phyloP scores from a whole-genome alignment of 140 eudicot genomes.

The Senecio squalidus region DNA sequence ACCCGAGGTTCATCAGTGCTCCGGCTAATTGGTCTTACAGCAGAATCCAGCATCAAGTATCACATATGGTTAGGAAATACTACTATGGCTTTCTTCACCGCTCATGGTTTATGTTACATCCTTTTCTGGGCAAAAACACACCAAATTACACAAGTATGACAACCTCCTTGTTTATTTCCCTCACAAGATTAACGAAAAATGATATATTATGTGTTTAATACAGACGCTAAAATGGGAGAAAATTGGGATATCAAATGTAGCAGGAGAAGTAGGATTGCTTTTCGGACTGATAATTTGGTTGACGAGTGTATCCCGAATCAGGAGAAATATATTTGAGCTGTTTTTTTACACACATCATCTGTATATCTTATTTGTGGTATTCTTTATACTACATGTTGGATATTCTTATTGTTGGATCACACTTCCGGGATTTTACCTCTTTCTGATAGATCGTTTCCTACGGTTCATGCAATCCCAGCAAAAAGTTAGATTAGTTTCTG shows the following conservation, averaged over 20 bases:
- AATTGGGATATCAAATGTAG: slow-evolving; percentile 49
- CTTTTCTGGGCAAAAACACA: slow-evolving; percentile 44
- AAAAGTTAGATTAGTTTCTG: slow-evolving; percentile 44
- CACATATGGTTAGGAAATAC: slow-evolving; percentile 76
- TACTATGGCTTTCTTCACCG: slow-evolving; percentile 52
- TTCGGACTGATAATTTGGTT: slow-evolving; percentile 51
- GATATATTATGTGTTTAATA: background rate
- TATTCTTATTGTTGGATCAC: slow-evolving; percentile 42
- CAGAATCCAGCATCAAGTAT: slow-evolving; percentile 73
- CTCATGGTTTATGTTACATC: slow-evolving; percentile 43
- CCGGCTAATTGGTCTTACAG: slow-evolving; percentile 58
- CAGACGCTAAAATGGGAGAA: slow-evolving; percentile 50
- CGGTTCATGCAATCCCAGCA: slow-evolving; percentile 62
- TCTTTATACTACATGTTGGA: slow-evolving; percentile 56
- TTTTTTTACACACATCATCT: slow-evolving; percentile 61
- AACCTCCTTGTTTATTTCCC: background rate
- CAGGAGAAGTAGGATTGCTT: slow-evolving; percentile 60
- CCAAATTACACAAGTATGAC: slow-evolving; percentile 38
- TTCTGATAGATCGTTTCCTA: slow-evolving; percentile 51
- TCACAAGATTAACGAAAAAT: background rate
- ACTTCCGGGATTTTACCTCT: slow-evolving; percentile 54
- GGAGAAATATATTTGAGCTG: slow-evolving; percentile 55
- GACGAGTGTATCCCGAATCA: slow-evolving; percentile 33
- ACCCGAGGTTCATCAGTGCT: slow-evolving; percentile 66
- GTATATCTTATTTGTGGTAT: slow-evolving; percentile 41